Percentiles rank a stretch among this genome's conserved stretches.
phyloP scores from a whole-genome alignment of 2,329 filamentous ascomycete species.

The Chrysoporthe cubensis region DNA sequence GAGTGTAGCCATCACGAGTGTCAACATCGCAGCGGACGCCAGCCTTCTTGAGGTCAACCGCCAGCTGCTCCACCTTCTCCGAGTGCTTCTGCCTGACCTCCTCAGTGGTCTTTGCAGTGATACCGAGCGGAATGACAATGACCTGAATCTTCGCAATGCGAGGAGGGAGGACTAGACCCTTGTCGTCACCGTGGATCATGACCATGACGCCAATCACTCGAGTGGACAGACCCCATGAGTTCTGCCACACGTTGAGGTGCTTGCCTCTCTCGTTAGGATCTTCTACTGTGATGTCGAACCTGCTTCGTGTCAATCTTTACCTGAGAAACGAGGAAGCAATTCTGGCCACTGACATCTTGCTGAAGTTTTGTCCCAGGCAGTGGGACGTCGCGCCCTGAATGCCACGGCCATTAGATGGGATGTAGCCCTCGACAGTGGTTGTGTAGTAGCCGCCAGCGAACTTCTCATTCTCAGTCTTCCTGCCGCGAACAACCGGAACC shows the following conservation, averaged over 20 bases:
- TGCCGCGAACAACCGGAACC: slow-evolving; percentile 89
- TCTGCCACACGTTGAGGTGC: slow-evolving; percentile 92
- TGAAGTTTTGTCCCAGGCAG: slow-evolving; percentile 45
- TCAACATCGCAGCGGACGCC: slow-evolving; percentile 82
- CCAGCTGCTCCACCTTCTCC: slow-evolving; percentile 74
- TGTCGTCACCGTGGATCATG: slow-evolving; percentile 96
- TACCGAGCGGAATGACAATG: slow-evolving; percentile 87
- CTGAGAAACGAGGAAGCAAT: not conserved
- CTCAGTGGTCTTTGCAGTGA: slow-evolving; percentile 83
- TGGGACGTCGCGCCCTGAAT: slow-evolving; percentile 97
- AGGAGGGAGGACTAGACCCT: slow-evolving; percentile 90
- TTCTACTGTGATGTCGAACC: slow-evolving; percentile 98
- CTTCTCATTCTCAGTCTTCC: slow-evolving; percentile 97
- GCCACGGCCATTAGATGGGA: slow-evolving; percentile 91
- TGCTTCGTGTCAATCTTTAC: slow-evolving; percentile 42
- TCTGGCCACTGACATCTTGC: slow-evolving; percentile 15
- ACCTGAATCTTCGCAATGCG: slow-evolving; percentile 85
- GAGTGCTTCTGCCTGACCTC: slow-evolving; percentile 79
- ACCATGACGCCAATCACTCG: slow-evolving; percentile 98
- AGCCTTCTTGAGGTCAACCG: slow-evolving; percentile 68
- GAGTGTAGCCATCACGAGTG: slow-evolving; percentile 86
- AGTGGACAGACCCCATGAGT: slow-evolving; percentile 98
- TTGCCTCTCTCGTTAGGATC: slow-evolving; percentile 82
- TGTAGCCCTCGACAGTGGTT: slow-evolving; percentile 95
- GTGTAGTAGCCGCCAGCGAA: slow-evolving; percentile 97